phyloP scores from a whole-genome alignment of 306 rosid genomes.

The Vigna radiata region DNA sequence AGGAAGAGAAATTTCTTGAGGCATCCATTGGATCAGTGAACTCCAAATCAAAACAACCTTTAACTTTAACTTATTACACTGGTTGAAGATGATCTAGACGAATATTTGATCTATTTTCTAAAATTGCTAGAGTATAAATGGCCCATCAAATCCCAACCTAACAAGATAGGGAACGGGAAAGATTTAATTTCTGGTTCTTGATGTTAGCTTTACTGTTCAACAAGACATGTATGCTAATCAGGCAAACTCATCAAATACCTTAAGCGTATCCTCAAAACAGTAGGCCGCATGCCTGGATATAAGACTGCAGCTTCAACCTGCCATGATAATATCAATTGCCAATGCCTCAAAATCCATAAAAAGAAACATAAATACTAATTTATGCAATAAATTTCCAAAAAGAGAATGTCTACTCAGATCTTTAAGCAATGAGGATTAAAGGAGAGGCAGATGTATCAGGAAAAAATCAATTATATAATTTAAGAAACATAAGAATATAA shows the following conservation, averaged over 20 bases:
- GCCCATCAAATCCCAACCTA: slow-evolving; percentile 31
- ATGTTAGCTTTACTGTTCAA: slow-evolving; percentile 29
- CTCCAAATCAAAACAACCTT: slow-evolving; percentile 14
- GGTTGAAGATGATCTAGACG: slow-evolving; percentile 22
- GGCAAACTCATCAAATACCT: slow-evolving; percentile 58
- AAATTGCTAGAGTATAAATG: slow-evolving; percentile 20
- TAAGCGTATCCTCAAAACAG: slow-evolving; percentile 89
- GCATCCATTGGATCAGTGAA: slow-evolving; percentile 11
- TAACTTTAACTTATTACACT: not conserved
- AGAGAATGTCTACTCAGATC: slow-evolving; percentile 32
- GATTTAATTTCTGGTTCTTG: slow-evolving; percentile 17
- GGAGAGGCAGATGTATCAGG: not conserved
- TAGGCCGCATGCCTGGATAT: slow-evolving; percentile 89
- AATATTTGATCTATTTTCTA: slow-evolving; percentile 30
- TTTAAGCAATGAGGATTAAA: slow-evolving; percentile 13
- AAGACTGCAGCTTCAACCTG: slow-evolving; percentile 96
- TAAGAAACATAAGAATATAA: slow-evolving; percentile 42
- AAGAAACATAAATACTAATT: slow-evolving; percentile 24
- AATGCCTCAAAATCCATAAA: slow-evolving; percentile 39
- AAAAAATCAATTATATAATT: slow-evolving; percentile 27
- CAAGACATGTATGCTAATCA: slow-evolving; percentile 7
- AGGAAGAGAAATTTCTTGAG: not conserved
- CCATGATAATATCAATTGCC: slow-evolving; percentile 37
- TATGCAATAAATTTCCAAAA: slow-evolving; percentile 1
- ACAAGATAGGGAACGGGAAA: slow-evolving; percentile 11